These are phyloP conservation scores for Glaciozyma martinii DNA, from an alignment of 768 basidiomycete species.

Conservation along the genomic window DNA sequence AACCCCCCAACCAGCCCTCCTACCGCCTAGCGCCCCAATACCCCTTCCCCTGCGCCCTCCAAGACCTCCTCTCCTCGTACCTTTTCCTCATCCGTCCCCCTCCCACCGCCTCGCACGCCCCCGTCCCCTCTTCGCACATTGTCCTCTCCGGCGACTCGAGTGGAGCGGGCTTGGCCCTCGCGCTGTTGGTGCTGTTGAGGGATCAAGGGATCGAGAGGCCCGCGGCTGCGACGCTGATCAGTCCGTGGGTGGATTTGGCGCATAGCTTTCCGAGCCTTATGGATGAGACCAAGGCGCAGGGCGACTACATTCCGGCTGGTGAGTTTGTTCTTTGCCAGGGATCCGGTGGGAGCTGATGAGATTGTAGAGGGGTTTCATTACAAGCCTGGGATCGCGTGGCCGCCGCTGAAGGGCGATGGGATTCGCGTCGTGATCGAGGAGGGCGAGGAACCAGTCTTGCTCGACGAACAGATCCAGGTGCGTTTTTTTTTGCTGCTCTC, in stretches of 20 bases:
- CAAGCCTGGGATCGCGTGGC: constrained; percentile 41
- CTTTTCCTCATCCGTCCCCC: constrained; percentile 60
- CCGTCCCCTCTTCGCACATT: constrained; percentile 71
- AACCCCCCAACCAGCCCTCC: neutral
- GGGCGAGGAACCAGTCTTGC: neutral
- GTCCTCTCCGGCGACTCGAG: constrained; percentile 86
- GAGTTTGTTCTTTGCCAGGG: no score
- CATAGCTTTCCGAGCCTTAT: neutral
- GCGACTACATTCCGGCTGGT: constrained; percentile 44
- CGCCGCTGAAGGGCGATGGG: constrained; percentile 33
- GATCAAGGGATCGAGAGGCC: constrained; percentile 73
- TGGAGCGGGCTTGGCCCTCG: constrained; percentile 75
- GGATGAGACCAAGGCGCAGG: constrained; percentile 56
- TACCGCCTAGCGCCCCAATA: constrained; percentile 82
- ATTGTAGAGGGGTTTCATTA: constrained; percentile 38
- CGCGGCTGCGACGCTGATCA: constrained; percentile 64
- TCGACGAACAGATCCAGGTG: constrained; percentile 29
- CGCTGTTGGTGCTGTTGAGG: constrained; percentile 71
- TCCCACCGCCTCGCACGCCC: constrained; percentile 55
- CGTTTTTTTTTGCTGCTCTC: neutral
- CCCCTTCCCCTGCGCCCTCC: constrained; percentile 70
- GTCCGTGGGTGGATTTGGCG: constrained; percentile 75
- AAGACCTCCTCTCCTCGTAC: constrained; percentile 81
- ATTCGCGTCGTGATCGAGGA: constrained; percentile 10
- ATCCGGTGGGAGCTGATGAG: neutral